A percentile compares a stretch with the other conserved stretches of the same genome.
These are phyloP conservation scores for Mucor mucedo DNA, from an alignment of 371 early-diverging fungal genomes.

Conservation along the genomic window DNA sequence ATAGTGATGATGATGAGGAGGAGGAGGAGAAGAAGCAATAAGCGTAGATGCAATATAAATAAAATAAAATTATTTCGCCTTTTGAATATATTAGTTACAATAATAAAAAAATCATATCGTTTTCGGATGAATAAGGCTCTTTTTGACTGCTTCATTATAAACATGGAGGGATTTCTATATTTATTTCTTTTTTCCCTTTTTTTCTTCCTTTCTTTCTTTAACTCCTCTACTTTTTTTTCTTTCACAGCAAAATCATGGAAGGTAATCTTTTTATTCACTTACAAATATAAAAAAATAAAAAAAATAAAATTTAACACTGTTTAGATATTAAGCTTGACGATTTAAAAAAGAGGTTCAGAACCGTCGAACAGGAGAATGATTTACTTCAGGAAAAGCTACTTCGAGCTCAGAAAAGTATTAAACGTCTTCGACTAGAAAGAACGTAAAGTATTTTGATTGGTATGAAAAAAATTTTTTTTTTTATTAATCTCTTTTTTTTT, in stretches of 20 bases:
- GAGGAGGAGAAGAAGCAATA: slow-evolving; percentile 25
- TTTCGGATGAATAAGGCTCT: slow-evolving; percentile 13
- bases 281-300: slow-evolving; percentile 2
- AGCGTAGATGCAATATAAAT: slow-evolving; percentile 11
- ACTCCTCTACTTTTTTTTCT: background rate
- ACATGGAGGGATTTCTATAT: slow-evolving; percentile 5
- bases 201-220: slow-evolving; percentile 1
- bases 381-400: slow-evolving; percentile 43
- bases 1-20: slow-evolving; percentile 34
- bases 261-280: background rate
- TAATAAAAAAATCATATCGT: background rate
- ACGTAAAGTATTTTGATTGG: slow-evolving; percentile 21
- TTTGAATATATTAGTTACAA: slow-evolving; percentile 3
- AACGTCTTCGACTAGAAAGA: slow-evolving; percentile 46
- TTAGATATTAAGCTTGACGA: slow-evolving; percentile 55
- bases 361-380: slow-evolving; percentile 65
- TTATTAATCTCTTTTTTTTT: background rate
- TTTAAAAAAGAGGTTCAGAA: slow-evolving; percentile 62
- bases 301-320: background rate
- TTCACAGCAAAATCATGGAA: slow-evolving; percentile 10
- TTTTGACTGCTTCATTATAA: slow-evolving; percentile 19
- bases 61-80: slow-evolving; percentile 12
- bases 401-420: slow-evolving; percentile 51
- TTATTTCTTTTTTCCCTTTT: slow-evolving; percentile 3
- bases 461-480: background rate